Evolutionary conservation across 352 stramenopile genomes (phyloP), one percentile per base, ranked within the genome.

Genomic region (Globisporangium nunn): DNA sequence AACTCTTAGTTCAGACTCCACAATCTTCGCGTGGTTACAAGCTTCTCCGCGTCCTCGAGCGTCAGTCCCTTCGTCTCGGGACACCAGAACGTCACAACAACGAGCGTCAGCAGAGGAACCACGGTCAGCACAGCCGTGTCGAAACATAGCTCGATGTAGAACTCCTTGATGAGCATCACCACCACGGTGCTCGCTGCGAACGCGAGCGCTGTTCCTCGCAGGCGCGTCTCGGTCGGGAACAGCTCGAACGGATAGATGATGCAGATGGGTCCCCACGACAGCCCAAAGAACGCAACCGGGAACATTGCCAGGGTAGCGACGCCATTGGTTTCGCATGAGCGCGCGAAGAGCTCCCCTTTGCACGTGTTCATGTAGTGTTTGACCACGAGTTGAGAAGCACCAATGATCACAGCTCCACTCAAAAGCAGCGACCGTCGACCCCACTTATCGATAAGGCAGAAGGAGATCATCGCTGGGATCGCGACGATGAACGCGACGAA

Each of bases 161-260:
- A 50, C 45, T 50, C 45, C 23, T 29, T 31, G 45, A n/a, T 33
- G 45, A 30, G 8, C 45, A 50, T 28, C 45, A 50, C 45, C 3
- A 50, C 17, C 2, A 18, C 45, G 45, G 23, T 50, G 45, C 45
- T 50, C 23, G 23, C 12, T 4, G 45, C 45, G 45, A 30, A 8
- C 7, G 45, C 18, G 0, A 50, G 17, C 2, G 45, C 45, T 1
- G 23, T n/a, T 23, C 45, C 45, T 31, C 23, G 18, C 18, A 23
- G 18, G 18, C 45, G 45, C 18, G 35, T 4, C n/a, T 35, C 23
- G 45, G 45, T 50, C 45, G 45, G 45, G 45, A 50, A 50, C 4
- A 50, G 8, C 23, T 50, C 45, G 45, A 50, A 50, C 45, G 18
- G 45, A 23, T 50, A 50, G 45, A 50, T n/a, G 18, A 15, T 6